Base-by-base conservation (phyloP, 441 rosid genomes). In the Gossypium trilobum region DNA sequence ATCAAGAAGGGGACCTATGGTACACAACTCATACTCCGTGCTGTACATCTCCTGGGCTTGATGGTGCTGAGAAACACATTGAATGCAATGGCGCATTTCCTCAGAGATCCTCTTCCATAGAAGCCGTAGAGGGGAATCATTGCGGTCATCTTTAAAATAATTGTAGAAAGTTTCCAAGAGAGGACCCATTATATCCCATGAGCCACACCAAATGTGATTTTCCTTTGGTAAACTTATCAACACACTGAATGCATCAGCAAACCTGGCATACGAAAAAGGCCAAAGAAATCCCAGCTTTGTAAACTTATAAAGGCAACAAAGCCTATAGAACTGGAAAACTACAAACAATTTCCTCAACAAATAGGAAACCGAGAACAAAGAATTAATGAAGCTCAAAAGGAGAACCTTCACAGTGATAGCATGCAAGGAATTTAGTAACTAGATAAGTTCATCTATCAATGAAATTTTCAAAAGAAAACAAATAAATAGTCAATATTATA, bases 41-140 rank as follows among this genome's bases (percentile, higher is more conserved):
- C 74, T 78, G 75, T 88, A 95, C 88, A 85, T 88, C 82, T 88
- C 89, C 61, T 87, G 92, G 56, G 97, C 90, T 82, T 91, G 97
- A 81, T 95, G 96, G 64, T 95, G 98, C 86, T 93, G 98, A 78
- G 86, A 91, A 77, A 91, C 80, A 78, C 98, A 95, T 17, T 88
- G 95, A 22, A 92, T 82, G 77, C 99, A 95, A 36, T 70, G 81
- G 55, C 82, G 80, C 93, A 85, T 83, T 80, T 95, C 99, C 44
- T 72, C 76, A 48, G 96, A 93, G 39, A 91, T 78, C 80, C 98
- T 87, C 81, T 82, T 89, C 98, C 97, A 89, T 60, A 95, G 74
- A 56, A 87, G 78, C 75, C 81, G 82, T 16, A 95, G 97, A 77
- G 99, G 99, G 65, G 97, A 91, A 79, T 88, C 89, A 2, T 48